Evolutionary conservation across 23 red algal genomes (phyloP).

Genomic region (Chondrus crispus): DNA sequence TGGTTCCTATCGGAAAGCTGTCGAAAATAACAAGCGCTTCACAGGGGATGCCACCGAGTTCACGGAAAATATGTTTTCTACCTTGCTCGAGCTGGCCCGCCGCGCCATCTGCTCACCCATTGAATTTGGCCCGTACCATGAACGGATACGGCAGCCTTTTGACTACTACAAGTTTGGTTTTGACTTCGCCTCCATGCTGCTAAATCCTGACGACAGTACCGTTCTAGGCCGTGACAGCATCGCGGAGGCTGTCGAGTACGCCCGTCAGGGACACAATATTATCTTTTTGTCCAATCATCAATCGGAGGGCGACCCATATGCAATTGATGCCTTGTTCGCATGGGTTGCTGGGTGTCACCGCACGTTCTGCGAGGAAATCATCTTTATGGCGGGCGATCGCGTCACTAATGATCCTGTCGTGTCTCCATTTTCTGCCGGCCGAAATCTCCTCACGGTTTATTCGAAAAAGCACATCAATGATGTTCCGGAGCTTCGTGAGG

Average conservation of each 20-base stretch:
- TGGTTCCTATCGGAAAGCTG: slow-evolving; percentile 47
- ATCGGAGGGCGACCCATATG: slow-evolving; percentile 94
- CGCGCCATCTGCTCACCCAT: slow-evolving; percentile 28
- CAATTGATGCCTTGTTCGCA: slow-evolving; percentile 77
- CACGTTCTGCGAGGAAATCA: slow-evolving; percentile 61
- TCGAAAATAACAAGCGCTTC: neutral
- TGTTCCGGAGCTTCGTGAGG: slow-evolving; percentile 64
- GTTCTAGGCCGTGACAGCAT: slow-evolving; percentile 46
- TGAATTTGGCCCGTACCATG: slow-evolving; percentile 75
- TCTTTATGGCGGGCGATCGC: slow-evolving; percentile 99
- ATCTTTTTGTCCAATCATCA: slow-evolving; percentile 96
- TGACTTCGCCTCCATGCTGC: slow-evolving; percentile 73
- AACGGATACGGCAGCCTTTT: slow-evolving; percentile 69
- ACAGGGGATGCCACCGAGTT: slow-evolving; percentile 38
- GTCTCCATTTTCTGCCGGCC: slow-evolving; percentile 83
- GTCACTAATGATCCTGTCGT: slow-evolving; percentile 92
- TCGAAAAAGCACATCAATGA: slow-evolving; percentile 98
- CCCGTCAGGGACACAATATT: slow-evolving; percentile 82
- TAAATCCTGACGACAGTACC: slow-evolving; percentile 45
- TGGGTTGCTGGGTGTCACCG: slow-evolving; percentile 49
- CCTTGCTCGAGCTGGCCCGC: slow-evolving; percentile 80
- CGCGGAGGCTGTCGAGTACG: slow-evolving; percentile 32
- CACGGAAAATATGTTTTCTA: slow-evolving; percentile 79
- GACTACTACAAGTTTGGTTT: slow-evolving; percentile 92
- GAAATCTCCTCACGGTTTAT: slow-evolving; percentile 96